phyloP scores from a whole-genome alignment of 2,329 filamentous ascomycete genomes.

The Colletotrichum limetticola region DNA sequence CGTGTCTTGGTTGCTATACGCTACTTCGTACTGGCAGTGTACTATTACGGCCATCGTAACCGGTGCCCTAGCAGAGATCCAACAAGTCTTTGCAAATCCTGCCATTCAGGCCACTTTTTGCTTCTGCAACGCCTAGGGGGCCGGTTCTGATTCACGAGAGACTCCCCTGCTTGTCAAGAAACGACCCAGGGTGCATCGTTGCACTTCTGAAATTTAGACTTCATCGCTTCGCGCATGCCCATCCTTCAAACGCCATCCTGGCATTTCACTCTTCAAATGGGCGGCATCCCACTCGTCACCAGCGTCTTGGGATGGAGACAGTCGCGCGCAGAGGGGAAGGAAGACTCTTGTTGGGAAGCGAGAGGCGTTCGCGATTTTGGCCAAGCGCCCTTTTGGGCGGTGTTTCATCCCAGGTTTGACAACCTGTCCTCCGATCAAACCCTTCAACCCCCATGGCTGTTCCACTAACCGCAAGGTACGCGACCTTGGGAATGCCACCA shows the following conservation, averaged over 20 bases:
- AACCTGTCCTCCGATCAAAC: constrained; percentile 28
- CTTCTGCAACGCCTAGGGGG: constrained; percentile 6
- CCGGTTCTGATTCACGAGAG: constrained; percentile 11
- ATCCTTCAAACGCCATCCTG: constrained; percentile 2
- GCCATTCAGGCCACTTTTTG: neutral
- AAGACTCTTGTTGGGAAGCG: neutral
- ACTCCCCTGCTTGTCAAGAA: constrained; percentile 21
- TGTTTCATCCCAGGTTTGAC: constrained; percentile 36
- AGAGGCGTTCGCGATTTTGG: constrained; percentile 19
- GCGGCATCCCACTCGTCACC: neutral
- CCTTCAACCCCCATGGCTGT: neutral
- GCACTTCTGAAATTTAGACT: constrained; percentile 26
- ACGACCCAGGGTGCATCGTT: constrained; percentile 20
- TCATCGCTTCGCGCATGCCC: constrained; percentile 21
- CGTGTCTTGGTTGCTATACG: neutral
- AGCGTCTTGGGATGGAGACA: neutral
- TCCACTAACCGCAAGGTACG: constrained; percentile 1
- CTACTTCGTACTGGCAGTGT: neutral
- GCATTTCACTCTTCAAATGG: neutral
- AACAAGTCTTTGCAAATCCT: neutral
- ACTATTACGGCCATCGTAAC: constrained; percentile 8
- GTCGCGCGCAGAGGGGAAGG: neutral
- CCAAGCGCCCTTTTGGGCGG: constrained; percentile 12
- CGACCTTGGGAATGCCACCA: neutral
- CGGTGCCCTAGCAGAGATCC: constrained; percentile 7